Evolutionary conservation across 2,329 filamentous ascomycete species (phyloP).

Genomic region (Alternaria arborescens): DNA sequence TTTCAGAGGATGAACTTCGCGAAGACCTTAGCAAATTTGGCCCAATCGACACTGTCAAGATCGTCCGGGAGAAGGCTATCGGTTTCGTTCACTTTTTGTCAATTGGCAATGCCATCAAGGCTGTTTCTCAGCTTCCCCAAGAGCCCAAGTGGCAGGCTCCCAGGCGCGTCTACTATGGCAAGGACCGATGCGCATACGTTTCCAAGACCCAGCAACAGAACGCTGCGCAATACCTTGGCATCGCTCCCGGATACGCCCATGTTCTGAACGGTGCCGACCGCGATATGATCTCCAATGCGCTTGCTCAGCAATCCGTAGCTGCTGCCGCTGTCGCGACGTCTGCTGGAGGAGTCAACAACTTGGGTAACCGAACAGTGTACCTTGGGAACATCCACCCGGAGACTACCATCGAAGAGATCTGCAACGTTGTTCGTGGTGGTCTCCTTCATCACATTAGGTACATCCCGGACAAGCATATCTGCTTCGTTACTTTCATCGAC

Average conservation of each 20-base stretch:
- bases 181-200: constrained; percentile 97
- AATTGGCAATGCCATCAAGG: constrained; percentile 98
- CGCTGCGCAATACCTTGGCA: constrained; percentile 95
- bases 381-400: constrained; percentile 98
- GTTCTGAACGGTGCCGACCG: constrained; percentile 95
- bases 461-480: constrained; percentile 99
- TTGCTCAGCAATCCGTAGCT: constrained; percentile 96
- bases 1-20: constrained; percentile 88
- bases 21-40: constrained; percentile 97
- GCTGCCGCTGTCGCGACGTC: constrained; percentile 96
- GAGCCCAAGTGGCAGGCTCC: constrained; percentile 97
- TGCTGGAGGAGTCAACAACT: constrained; percentile 94
- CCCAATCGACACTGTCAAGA: constrained; percentile 95
- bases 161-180: constrained; percentile 96
- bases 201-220: constrained; percentile 99
- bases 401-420: constrained; percentile 99
- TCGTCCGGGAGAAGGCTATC: constrained; percentile 97
- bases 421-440: constrained; percentile 96
- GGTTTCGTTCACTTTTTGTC: constrained; percentile 98
- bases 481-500: constrained; percentile 99
- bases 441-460: constrained; percentile 98
- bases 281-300: constrained; percentile 92
- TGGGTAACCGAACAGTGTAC: constrained; percentile 97
- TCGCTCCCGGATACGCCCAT: constrained; percentile 94
- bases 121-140: constrained; percentile 93